Base-by-base conservation (phyloP, 352 stramenopile genomes). In the Phytophthora syringae region DNA sequence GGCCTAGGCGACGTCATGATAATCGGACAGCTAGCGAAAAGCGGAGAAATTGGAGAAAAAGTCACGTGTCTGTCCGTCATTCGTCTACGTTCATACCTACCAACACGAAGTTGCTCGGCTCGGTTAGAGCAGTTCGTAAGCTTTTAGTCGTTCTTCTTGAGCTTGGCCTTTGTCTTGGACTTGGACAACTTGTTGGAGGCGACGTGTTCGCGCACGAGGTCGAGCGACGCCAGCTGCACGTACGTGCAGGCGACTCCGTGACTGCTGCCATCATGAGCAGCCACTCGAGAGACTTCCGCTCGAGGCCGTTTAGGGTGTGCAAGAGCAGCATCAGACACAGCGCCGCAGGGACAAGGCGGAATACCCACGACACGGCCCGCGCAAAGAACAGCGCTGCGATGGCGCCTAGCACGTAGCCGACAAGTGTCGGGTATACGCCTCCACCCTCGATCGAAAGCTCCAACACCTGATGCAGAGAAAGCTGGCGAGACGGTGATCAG, bases 241-340 rank as follows among this genome's bases (percentile, higher is more conserved):
- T 82, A 87, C 15, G 81, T 89, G 44, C 81, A 92, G 22, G 67
- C 74, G 13, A 78, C 61, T 32, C 83, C 83, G 75, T 77, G 39
- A 74, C n/a, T 20, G 44, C 61, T 9, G 79, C 70, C 25, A 88
- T 52, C n/a, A 61, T 61, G 20, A 89, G 60, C 10, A 72, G 7
- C 42, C 72, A 80, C 51, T 84, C 66, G 21, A 72, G 48, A 18
- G 62, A 65, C 28, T 64, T 72, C 22, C 47, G 50, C 16, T 72
- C 56, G 0, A 72, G 51, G 10, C 21, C 30, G 34, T 64, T 20
- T 3, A 74, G 25, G 18, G 60, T 77, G 34, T 76, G 67, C 16
- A 62, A 27, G n/a, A 81, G 67, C 18, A 74, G 37, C 44, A 79
- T 16, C 11, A 70, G 10, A 47, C 70, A 66, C 12, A 78, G 3